Evolutionary conservation across 2,329 filamentous ascomycete species (phyloP).

Genomic region (Beauveria bassiana): DNA sequence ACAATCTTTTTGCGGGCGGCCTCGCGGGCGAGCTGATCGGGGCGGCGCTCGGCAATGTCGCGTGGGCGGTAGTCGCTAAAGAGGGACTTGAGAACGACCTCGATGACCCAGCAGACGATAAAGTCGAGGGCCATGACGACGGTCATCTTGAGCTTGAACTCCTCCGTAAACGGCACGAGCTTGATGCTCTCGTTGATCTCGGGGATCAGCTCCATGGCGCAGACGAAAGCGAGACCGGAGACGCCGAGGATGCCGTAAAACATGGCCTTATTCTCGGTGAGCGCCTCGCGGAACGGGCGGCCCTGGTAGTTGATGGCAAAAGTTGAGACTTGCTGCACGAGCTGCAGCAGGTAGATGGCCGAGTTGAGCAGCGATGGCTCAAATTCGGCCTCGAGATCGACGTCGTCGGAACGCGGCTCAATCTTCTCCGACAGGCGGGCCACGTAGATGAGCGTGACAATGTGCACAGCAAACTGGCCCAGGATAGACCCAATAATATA

Average conservation of each 20-base stretch:
- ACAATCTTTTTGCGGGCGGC: constrained; percentile 56
- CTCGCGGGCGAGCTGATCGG: constrained; percentile 80
- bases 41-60: constrained; percentile 80
- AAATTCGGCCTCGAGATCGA: constrained; percentile 94
- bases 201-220: constrained; percentile 89
- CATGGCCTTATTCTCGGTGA: constrained; percentile 95
- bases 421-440: constrained; percentile 79
- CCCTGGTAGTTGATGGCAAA: constrained; percentile 99
- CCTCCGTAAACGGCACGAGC: constrained; percentile 78
- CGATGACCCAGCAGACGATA: constrained; percentile 76
- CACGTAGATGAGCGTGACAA: constrained; percentile 88
- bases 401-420: constrained; percentile 57
- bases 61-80: constrained; percentile 92
- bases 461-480: constrained; percentile 94
- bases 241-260: constrained; percentile 93
- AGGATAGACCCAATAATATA: constrained; percentile 98
- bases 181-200: constrained; percentile 92
- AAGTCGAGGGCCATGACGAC: constrained; percentile 83
- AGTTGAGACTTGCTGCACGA: constrained; percentile 98
- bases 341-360: constrained; percentile 90
- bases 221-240: constrained; percentile 83
- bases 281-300: constrained; percentile 90
- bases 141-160: constrained; percentile 87
- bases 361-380: constrained; percentile 89
- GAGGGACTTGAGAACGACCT: constrained; percentile 72